Evolutionary conservation across 148 eudicot genomes (phyloP).

Genomic region (Gaultheria prostrata): DNA sequence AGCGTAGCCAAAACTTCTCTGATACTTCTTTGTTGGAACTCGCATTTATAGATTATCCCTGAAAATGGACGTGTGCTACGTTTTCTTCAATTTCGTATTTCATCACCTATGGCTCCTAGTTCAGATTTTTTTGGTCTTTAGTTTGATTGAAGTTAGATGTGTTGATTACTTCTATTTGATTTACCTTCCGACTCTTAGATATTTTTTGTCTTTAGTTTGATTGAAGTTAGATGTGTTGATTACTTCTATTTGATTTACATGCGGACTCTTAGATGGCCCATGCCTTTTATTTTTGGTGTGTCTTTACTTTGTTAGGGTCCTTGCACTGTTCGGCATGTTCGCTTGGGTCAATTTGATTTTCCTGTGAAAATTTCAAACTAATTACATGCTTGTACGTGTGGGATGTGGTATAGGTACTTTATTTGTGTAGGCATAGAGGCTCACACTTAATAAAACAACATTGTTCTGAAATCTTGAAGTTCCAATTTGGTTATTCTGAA

Average conservation of each 20-base stretch:
- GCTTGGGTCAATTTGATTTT: neutral
- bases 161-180: neutral
- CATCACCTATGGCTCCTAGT: neutral
- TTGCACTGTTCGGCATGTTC: neutral
- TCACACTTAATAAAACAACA: neutral
- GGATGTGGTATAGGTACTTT: neutral
- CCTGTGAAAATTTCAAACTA: neutral
- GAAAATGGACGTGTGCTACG: neutral
- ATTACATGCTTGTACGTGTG: neutral
- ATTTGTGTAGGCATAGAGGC: neutral
- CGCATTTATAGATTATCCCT: neutral
- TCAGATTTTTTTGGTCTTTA: neutral
- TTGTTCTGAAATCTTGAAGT: neutral
- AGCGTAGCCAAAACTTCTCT: neutral
- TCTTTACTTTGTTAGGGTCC: neutral
- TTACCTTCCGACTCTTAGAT: neutral
- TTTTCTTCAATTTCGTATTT: too few species aligned
- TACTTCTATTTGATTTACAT: neutral
- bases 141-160: constrained; percentile 4
- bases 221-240: neutral
- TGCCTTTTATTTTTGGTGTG: neutral
- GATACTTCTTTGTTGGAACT: neutral
- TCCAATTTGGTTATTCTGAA: neutral
- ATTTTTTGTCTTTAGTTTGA: neutral
- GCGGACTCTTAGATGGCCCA: neutral